These are phyloP conservation scores for Neurospora sp. DNA, from an alignment of 495 filamentous ascomycete genomes.

Conservation along the genomic window DNA sequence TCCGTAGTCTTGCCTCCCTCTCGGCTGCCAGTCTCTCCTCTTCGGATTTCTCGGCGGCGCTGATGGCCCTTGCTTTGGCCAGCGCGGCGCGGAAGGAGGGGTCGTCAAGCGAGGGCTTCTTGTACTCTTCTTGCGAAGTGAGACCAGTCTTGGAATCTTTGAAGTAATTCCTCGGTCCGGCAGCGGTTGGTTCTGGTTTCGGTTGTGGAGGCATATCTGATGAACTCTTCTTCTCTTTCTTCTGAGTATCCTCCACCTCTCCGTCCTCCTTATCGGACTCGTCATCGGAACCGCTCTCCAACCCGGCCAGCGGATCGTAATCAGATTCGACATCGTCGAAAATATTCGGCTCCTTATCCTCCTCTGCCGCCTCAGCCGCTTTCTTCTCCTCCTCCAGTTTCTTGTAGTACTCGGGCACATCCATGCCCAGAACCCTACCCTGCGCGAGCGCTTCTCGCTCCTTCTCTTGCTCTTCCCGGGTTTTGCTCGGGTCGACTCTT, in stretches of 20 bases:
- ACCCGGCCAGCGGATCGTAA: conserved; percentile 75
- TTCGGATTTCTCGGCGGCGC: conserved; percentile 36
- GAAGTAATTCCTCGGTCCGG: conserved; percentile 49
- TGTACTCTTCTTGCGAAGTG: conserved; percentile 33
- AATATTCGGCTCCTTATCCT: conserved; percentile 60
- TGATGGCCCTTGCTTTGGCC: conserved; percentile 69
- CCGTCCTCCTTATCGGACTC: conserved; percentile 26
- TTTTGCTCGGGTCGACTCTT: conserved; percentile 31
- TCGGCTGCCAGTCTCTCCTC: conserved; percentile 38
- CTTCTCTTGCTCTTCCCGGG: conserved; percentile 24
- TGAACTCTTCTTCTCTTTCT: conserved; percentile 7
- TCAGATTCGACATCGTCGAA: conserved; percentile 81
- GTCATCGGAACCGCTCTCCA: conserved; percentile 42
- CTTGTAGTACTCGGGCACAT: conserved; percentile 55
- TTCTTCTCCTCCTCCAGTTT: conserved; percentile 24
- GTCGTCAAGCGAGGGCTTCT: conserved; percentile 53
- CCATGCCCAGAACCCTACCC: conserved; percentile 67
- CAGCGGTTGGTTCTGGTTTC: conserved; percentile 12
- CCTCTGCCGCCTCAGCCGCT: conserved; percentile 37
- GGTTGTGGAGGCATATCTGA: conserved; percentile 35
- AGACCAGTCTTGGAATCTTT: conserved; percentile 37
- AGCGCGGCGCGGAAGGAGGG: conserved; percentile 75
- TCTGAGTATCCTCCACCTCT: conserved; percentile 7
- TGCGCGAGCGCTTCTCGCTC: conserved; percentile 46
- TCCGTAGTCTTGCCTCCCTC: conserved; percentile 53